phyloP scores from a whole-genome alignment of 331 rosid genomes.

The Malus hybrid region DNA sequence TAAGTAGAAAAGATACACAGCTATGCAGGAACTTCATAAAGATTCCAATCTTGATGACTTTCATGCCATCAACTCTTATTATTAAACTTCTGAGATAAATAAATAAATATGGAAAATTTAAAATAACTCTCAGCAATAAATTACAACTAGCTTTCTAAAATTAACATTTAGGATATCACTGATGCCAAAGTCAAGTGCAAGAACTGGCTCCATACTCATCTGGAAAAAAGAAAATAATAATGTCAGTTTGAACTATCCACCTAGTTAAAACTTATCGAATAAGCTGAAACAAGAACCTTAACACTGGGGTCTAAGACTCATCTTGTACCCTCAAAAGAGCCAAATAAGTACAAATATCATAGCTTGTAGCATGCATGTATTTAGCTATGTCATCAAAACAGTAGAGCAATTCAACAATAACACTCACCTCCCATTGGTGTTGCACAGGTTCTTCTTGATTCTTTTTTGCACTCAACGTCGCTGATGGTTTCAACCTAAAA shows the following conservation, averaged over 20 bases:
- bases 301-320: neutral
- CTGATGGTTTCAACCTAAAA: constrained; percentile 60
- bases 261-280: neutral
- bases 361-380: neutral
- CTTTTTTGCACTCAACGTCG: constrained; percentile 30
- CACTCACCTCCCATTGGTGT: constrained; percentile 48
- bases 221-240: constrained; percentile 26
- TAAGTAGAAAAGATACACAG: constrained; percentile 35
- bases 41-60: neutral
- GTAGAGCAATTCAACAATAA: neutral
- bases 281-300: neutral
- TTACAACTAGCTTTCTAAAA: neutral
- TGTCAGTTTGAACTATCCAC: constrained; percentile 6
- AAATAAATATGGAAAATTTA: neutral
- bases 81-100: too few relatives aligned
- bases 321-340: neutral
- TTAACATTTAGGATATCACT: constrained; percentile 70
- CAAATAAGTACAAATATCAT: neutral
- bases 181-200: constrained; percentile 77
- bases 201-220: constrained; percentile 81
- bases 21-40: neutral
- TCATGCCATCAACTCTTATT: neutral
- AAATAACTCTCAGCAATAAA: neutral
- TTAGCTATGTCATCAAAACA: neutral
- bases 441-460: constrained; percentile 49